phyloP scores from a whole-genome alignment of 129 eudicot species.

The Chrysanthemum lavandulifolium region DNA sequence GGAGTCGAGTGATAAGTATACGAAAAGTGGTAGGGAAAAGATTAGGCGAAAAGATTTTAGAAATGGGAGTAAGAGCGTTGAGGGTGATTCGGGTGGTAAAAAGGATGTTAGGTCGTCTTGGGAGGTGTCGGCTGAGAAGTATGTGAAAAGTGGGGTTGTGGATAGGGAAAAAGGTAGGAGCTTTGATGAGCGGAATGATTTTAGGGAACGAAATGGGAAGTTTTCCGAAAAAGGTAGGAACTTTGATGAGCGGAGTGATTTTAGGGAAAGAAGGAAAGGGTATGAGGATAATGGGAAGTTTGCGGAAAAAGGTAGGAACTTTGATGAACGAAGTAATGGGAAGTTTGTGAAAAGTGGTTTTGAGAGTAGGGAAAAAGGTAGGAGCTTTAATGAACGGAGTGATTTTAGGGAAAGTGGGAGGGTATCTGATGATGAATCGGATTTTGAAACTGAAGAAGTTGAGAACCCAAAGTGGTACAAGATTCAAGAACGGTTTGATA shows the following conservation, averaged over 20 bases:
- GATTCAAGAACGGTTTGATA: slow-evolving; percentile 47
- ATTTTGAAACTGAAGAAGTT: slow-evolving; percentile 36
- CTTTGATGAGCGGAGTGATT: slow-evolving; percentile 23
- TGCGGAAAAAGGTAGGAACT: slow-evolving; percentile 19
- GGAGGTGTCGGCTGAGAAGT: slow-evolving; percentile 78
- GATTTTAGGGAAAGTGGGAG: slow-evolving; percentile 8
- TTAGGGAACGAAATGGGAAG: slow-evolving; percentile 40
- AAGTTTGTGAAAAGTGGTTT: slow-evolving; percentile 43
- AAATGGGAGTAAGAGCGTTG: neutral
- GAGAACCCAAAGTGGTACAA: slow-evolving; percentile 77
- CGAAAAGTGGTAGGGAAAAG: slow-evolving; percentile 41
- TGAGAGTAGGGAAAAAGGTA: slow-evolving; percentile 20
- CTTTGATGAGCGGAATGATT: slow-evolving; percentile 17
- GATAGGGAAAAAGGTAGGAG: slow-evolving; percentile 20
- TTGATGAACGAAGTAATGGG: slow-evolving; percentile 43
- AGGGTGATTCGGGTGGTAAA: slow-evolving; percentile 6
- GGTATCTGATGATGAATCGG: slow-evolving; percentile 21
- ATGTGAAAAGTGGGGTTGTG: slow-evolving; percentile 32
- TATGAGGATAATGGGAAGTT: slow-evolving; percentile 51
- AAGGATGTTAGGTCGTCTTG: slow-evolving; percentile 52
- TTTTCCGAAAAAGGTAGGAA: slow-evolving; percentile 23
- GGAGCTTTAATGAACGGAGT: slow-evolving; percentile 21
- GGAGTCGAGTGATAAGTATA: slow-evolving; percentile 55
- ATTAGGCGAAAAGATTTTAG: slow-evolving; percentile 33
- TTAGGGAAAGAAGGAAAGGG: slow-evolving; percentile 9